phyloP scores from a whole-genome alignment of 495 filamentous ascomycete species.

The Amniculicola lignicola region DNA sequence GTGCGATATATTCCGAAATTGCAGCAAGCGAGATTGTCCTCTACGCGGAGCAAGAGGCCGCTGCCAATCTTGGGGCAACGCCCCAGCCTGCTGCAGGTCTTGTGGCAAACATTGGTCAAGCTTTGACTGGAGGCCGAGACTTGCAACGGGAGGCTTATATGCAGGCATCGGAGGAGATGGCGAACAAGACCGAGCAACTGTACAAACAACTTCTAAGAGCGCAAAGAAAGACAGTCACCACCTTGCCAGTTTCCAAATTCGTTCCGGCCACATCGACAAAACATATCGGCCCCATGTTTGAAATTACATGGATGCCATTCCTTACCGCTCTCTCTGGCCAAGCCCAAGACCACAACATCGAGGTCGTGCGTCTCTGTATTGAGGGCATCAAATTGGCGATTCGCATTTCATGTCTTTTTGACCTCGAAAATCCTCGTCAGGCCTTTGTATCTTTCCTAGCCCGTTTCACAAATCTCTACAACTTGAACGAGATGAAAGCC shows the following conservation, averaged over 20 bases:
- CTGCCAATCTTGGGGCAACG: conserved; percentile 65
- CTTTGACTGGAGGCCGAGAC: conserved; percentile 86
- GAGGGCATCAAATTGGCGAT: conserved; percentile 94
- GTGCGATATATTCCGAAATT: conserved; percentile 90
- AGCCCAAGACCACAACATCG: conserved; percentile 87
- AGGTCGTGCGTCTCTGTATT: conserved; percentile 86
- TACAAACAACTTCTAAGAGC: conserved; percentile 86
- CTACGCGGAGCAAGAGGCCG: conserved; percentile 82
- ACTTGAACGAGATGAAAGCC: conserved; percentile 88
- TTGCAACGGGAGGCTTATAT: conserved; percentile 89
- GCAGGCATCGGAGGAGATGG: conserved; percentile 94
- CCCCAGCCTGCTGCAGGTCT: conserved; percentile 64
- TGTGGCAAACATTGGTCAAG: conserved; percentile 82
- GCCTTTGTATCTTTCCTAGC: conserved; percentile 93
- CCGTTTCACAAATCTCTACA: conserved; percentile 92
- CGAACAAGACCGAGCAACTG: conserved; percentile 78
- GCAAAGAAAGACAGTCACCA: conserved; percentile 72
- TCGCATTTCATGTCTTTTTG: conserved; percentile 87
- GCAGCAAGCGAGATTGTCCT: conserved; percentile 88
- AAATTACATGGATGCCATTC: conserved; percentile 99
- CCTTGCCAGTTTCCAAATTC: conserved; percentile 67
- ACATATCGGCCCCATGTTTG: conserved; percentile 97
- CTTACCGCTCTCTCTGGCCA: conserved; percentile 87
- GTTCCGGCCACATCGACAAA: conserved; percentile 89
- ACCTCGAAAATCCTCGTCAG: conserved; percentile 81